Evolutionary conservation across 179 eudicot species (phyloP).

Genomic region (Pouteria campechiana): DNA sequence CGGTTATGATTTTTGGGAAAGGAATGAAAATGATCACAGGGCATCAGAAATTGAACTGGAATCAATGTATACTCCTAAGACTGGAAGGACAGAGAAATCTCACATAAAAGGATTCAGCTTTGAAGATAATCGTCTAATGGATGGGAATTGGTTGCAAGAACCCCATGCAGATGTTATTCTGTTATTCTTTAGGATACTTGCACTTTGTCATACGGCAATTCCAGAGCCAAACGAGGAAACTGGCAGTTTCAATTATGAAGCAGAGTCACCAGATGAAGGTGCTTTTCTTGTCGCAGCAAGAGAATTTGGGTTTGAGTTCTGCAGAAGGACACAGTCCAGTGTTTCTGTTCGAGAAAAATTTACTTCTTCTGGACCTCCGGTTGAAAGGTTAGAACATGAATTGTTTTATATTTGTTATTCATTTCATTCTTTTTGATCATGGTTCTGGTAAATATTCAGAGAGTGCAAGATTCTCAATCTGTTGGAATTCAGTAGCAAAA

Average conservation of each 20-base stretch:
- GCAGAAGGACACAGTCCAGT: constrained; percentile 29
- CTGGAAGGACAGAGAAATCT: constrained; percentile 1
- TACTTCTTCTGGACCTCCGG: constrained; percentile 4
- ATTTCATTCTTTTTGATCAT: neutral
- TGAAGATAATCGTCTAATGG: constrained; percentile 21
- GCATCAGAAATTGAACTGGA: constrained; percentile 13
- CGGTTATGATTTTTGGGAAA: too few species aligned
- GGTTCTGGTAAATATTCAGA: constrained; percentile 19
- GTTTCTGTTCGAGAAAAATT: constrained; percentile 19
- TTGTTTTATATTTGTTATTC: neutral
- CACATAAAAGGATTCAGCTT: constrained; percentile 28
- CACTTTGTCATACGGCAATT: constrained; percentile 29
- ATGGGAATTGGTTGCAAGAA: constrained; percentile 26
- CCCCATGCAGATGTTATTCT: constrained; percentile 17
- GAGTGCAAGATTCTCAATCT: constrained; percentile 81
- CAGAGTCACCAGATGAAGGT: constrained; percentile 45
- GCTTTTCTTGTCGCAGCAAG: constrained; percentile 39
- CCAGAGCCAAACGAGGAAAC: constrained; percentile 23
- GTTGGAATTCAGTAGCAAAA: constrained; percentile 89
- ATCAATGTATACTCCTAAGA: constrained; percentile 8
- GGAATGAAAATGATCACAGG: neutral
- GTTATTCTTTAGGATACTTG: constrained; percentile 20
- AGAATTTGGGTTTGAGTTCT: constrained; percentile 45
- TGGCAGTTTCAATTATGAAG: constrained; percentile 28
- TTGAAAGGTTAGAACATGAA: constrained; percentile 11